Base-by-base conservation (phyloP, 441 rosid genomes). In the Sinapis alba region DNA sequence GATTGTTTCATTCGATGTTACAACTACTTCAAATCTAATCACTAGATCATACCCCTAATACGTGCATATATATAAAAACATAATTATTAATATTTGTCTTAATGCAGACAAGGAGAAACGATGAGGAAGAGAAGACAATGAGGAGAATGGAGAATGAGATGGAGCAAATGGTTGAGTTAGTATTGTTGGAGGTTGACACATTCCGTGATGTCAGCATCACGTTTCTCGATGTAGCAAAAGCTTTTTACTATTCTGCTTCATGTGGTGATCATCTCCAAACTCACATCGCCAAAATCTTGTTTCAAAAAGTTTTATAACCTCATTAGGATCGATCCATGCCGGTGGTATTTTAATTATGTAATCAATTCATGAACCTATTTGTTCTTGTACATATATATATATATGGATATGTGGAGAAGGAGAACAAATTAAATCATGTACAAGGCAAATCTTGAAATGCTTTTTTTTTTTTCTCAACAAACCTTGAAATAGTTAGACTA, bases 271-370 rank as follows among this genome's bases (percentile, higher is more conserved):
- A 67, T 23, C 86, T 88, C 70, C 82, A 87, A 58, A 73, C 76
- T 62, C 98, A 94, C 72, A 86, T 90, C 45, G 73, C 86, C 68
- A 89, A 83, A 82, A 87, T 90, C n/a, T 88, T 94, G 66, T 90
- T 92, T 64, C 84, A 92, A 43, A 86, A 74, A 80, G 86, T 90
- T 10, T 32, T 77, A 2, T 92, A 78, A 83, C 45, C 9, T 27
- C 54, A 23, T 28, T 19, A 30, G 18, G 18, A 16, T 50, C 56
- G 20, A 15, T 51, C 16, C 65, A 27, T 51, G n/a, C 56, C 34
- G 21, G 56, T 18, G 32, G 20, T 64, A n/a, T 16, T 38, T 62
- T 38, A 12, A 7, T 63, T 3, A 7, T 7, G 50, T 16, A 23
- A 68, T 67, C 28, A 5, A 20, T 36, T 36, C 11, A 36, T 36